These are phyloP conservation scores for Plasmodium adleri DNA, from an alignment of 169 alveolate species.

Conservation along the genomic window DNA sequence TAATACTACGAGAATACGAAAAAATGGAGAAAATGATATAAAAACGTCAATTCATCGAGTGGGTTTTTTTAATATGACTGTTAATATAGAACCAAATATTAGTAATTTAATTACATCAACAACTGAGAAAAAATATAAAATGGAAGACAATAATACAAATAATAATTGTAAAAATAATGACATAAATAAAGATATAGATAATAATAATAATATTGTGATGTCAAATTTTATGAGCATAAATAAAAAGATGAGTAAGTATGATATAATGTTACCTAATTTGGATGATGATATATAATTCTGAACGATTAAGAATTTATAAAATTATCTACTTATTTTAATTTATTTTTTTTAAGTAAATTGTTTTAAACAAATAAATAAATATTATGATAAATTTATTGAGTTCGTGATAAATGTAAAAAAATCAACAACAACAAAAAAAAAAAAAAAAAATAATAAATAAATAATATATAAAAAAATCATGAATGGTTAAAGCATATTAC, in stretches of 20 bases:
- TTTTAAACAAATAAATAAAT: too few species aligned
- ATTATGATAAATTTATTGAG: too few species aligned
- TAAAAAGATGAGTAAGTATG: constrained; percentile 46
- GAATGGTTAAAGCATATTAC: too few species aligned
- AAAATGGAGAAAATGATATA: constrained; percentile 7
- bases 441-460: too few species aligned
- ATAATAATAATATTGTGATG: neutral
- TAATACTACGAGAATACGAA: constrained; percentile 27
- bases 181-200: constrained; percentile 1
- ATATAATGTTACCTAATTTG: constrained; percentile 21
- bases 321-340: too few species aligned
- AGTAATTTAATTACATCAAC: constrained; percentile 67
- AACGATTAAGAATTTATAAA: constrained; percentile 8
- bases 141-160: constrained; percentile 2
- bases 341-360: too few species aligned
- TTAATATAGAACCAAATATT: constrained; percentile 59
- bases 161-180: neutral
- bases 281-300: constrained; percentile 14
- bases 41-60: constrained; percentile 36
- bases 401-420: too few species aligned
- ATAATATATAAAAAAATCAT: too few species aligned
- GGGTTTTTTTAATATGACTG: constrained; percentile 57
- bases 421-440: too few species aligned
- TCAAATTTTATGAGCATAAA: neutral
- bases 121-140: constrained; percentile 60